These are phyloP conservation scores for Trebouxia sp. DNA, from an alignment of 139 green algal species.

Conservation along the genomic window DNA sequence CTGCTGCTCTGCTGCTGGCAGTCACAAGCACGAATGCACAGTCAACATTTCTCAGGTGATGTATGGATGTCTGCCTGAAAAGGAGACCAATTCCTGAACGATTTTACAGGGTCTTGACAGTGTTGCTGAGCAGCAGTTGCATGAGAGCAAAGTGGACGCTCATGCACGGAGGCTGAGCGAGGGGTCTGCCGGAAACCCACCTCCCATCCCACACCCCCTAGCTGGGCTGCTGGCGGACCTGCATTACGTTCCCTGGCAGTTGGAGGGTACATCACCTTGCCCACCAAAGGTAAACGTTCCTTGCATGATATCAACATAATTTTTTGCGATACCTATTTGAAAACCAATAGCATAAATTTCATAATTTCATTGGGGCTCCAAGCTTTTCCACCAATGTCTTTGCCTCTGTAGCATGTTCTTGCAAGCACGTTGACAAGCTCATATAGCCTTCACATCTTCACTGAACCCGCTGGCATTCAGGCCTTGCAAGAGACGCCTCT, in stretches of 20 bases:
- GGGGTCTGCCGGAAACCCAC: background rate
- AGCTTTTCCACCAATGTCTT: no score
- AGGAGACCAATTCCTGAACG: background rate
- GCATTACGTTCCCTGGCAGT: slow-evolving; percentile 48
- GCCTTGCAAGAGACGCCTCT: no score
- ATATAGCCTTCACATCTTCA: no score
- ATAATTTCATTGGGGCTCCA: no score
- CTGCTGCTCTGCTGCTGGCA: background rate
- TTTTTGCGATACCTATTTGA: background rate
- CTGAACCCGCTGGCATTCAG: no score
- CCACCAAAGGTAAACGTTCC: slow-evolving; percentile 16
- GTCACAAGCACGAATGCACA: background rate
- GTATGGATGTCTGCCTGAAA: background rate
- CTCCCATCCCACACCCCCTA: slow-evolving; percentile 60
- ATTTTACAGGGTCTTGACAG: background rate
- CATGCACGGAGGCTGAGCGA: background rate
- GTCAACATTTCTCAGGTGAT: background rate
- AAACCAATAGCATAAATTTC: background rate
- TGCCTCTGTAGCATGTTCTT: no score
- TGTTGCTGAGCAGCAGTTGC: background rate
- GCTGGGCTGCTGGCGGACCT: slow-evolving; percentile 50
- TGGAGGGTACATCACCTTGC: slow-evolving; percentile 32
- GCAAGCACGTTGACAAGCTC: no score
- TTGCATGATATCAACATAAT: background rate
- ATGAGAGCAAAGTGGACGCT: background rate